phyloP scores from a whole-genome alignment of 495 filamentous ascomycete genomes.

The Daldinia decipiens region DNA sequence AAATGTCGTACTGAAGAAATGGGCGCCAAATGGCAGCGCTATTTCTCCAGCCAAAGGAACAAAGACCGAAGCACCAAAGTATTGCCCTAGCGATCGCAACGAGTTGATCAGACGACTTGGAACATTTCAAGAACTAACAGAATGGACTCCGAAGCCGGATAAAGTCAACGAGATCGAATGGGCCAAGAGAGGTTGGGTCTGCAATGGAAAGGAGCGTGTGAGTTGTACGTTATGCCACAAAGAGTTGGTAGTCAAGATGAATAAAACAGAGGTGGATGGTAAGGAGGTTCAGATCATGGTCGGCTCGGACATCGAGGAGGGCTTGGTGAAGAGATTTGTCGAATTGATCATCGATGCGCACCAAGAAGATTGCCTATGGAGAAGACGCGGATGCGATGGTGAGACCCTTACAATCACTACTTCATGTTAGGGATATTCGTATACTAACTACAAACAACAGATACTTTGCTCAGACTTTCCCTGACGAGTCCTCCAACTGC shows the following conservation, averaged over 20 bases:
- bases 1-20: conserved; percentile 57
- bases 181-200: conserved; percentile 94
- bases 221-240: conserved; percentile 83
- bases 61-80: conserved; percentile 62
- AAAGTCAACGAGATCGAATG: conserved; percentile 90
- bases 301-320: conserved; percentile 66
- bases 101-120: conserved; percentile 83
- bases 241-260: conserved; percentile 83
- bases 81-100: conserved; percentile 84
- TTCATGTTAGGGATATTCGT: conserved; percentile 59
- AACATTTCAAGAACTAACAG: conserved; percentile 88
- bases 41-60: conserved; percentile 30
- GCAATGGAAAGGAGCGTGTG: conserved; percentile 82
- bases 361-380: conserved; percentile 86
- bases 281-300: conserved; percentile 65
- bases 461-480: conserved; percentile 59
- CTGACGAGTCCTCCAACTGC: conserved; percentile 67
- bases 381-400: conserved; percentile 86
- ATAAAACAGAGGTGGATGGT: conserved; percentile 71
- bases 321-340: conserved; percentile 80
- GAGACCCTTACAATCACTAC: conserved; percentile 34
- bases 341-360: conserved; percentile 79
- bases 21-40: conserved; percentile 35
- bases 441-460: conserved; percentile 51
- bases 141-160: conserved; percentile 86